phyloP scores from a whole-genome alignment of 208 protist species.

The Trypanosomatidae sp. region DNA sequence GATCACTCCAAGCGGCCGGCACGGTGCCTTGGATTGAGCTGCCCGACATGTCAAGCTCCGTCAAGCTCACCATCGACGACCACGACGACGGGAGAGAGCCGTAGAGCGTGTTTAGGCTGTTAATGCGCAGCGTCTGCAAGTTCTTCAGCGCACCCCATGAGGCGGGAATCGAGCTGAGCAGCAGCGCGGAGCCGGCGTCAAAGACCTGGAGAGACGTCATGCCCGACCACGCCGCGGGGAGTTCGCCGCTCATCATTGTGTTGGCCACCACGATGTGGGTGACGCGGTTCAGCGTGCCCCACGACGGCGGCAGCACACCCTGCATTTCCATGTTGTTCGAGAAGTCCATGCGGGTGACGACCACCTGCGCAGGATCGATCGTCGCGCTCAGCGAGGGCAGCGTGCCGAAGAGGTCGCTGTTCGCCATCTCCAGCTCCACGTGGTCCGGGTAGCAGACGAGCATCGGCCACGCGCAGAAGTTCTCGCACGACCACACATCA shows the following conservation, averaged over 20 bases:
- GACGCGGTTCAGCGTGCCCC: neutral
- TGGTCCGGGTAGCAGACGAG: neutral
- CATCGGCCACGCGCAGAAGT: conserved; percentile 16
- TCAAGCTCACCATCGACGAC: neutral
- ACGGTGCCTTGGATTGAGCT: neutral
- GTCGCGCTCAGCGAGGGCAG: neutral
- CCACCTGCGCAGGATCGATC: neutral
- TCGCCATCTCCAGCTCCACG: conserved; percentile 8
- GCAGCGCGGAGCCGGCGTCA: neutral
- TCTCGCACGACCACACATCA: neutral
- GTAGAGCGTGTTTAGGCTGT: no score
- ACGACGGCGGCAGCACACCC: neutral
- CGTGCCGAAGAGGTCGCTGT: neutral
- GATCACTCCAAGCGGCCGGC: neutral
- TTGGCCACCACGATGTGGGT: neutral
- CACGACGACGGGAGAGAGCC: neutral
- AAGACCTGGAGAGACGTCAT: neutral
- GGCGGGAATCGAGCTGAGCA: neutral
- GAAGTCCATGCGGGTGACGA: conserved; percentile 1
- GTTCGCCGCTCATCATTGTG: neutral
- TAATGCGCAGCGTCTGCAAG: neutral
- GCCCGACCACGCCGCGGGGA: neutral
- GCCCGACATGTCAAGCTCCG: neutral
- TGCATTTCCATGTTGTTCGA: neutral
- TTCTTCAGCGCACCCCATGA: neutral